These are phyloP conservation scores for Thielaviopsis musarum DNA, from an alignment of 2,329 filamentous ascomycete species.

Conservation along the genomic window DNA sequence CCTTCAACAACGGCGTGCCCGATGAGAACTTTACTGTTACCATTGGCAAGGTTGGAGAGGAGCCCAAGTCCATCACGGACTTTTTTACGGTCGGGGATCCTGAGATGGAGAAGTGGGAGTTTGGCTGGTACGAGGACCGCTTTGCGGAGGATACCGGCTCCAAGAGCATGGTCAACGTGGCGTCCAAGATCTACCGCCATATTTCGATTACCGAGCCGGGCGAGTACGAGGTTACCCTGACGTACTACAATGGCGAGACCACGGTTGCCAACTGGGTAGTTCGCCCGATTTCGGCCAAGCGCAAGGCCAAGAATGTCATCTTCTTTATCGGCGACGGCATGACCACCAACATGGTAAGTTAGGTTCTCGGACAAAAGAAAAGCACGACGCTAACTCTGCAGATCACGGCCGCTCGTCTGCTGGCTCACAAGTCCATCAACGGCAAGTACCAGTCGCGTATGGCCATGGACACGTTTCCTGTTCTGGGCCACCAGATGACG, in stretches of 20 bases:
- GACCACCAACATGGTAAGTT: slow-evolving; percentile 50
- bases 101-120: slow-evolving; percentile 62
- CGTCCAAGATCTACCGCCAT: slow-evolving; percentile 60
- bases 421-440: slow-evolving; percentile 70
- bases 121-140: slow-evolving; percentile 71
- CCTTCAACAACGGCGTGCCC: slow-evolving; percentile 48
- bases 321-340: slow-evolving; percentile 64
- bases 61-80: slow-evolving; percentile 36
- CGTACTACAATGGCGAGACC: slow-evolving; percentile 54
- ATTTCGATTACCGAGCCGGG: slow-evolving; percentile 65
- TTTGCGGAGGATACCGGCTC: slow-evolving; percentile 57
- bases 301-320: slow-evolving; percentile 71
- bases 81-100: slow-evolving; percentile 59
- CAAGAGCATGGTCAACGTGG: slow-evolving; percentile 61
- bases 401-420: slow-evolving; percentile 62
- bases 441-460: slow-evolving; percentile 65
- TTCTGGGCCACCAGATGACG: slow-evolving; percentile 80
- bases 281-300: slow-evolving; percentile 48
- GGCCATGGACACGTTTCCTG: slow-evolving; percentile 67
- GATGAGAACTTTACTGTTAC: slow-evolving; percentile 63
- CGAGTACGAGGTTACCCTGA: slow-evolving; percentile 58
- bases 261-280: slow-evolving; percentile 66
- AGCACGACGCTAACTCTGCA: slow-evolving; percentile 11
- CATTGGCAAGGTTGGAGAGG: slow-evolving; percentile 45
- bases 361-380: not conserved